Evolutionary conservation across 2,329 filamentous ascomycete genomes (phyloP).

Genomic region (Seiridium unicorne): DNA sequence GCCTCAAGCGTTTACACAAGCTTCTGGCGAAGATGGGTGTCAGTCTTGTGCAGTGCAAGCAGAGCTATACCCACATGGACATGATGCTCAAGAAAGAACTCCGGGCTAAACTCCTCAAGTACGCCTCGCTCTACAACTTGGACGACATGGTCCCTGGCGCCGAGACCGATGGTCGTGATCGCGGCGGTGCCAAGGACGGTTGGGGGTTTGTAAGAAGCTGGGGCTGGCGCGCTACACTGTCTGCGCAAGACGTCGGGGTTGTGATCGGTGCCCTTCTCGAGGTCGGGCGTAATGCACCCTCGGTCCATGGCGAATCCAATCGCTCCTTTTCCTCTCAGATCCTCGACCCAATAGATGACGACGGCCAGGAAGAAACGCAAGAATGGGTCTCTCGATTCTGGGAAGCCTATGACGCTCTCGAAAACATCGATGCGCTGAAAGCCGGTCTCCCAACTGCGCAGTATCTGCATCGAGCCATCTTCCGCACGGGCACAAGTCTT

Average conservation of each 20-base stretch:
- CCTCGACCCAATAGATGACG: conserved; percentile 37
- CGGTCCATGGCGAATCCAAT: conserved; percentile 28
- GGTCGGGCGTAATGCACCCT: conserved; percentile 65
- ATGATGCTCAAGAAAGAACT: conserved; percentile 91
- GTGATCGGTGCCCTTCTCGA: conserved; percentile 90
- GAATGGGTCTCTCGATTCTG: conserved; percentile 69
- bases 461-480: conserved; percentile 86
- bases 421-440: conserved; percentile 73
- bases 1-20: conserved; percentile 86
- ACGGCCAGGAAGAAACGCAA: conserved; percentile 50
- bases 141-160: conserved; percentile 87
- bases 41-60: conserved; percentile 87
- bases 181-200: conserved; percentile 76
- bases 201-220: conserved; percentile 98
- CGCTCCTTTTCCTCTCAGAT: conserved; percentile 21
- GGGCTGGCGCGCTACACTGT: conserved; percentile 95
- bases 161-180: conserved; percentile 67
- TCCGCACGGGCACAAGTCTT: conserved; percentile 85
- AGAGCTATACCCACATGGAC: conserved; percentile 98
- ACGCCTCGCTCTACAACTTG: conserved; percentile 88
- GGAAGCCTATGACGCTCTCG: conserved; percentile 70
- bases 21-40: conserved; percentile 98
- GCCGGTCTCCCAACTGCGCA: conserved; percentile 79
- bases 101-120: conserved; percentile 82
- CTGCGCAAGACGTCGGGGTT: conserved; percentile 90